Evolutionary conservation across 257 asterid species (phyloP), one percentile per base, ranked within the genome.

Genomic region (Solanum megistacrolobum): DNA sequence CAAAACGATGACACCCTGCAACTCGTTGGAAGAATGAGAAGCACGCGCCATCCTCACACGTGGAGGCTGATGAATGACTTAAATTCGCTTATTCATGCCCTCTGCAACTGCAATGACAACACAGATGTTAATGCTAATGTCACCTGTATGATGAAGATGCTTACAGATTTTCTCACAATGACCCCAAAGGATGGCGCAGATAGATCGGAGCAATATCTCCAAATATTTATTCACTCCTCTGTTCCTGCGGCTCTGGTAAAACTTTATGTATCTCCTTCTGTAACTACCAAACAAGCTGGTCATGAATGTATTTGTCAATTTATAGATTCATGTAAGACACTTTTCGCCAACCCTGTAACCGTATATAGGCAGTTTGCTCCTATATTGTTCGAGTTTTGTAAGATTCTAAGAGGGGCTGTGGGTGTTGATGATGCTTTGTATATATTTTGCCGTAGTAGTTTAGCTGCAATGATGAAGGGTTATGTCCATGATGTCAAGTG

Each of bases 31-130:
- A 93, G 98, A 1, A 90, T 97, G 98, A 89, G 98, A 88, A 95
- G 98, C 91, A 94, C 97, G 0, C 92, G 71, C 0, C 94, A 97
- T 72, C 99, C 99, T 1, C 90, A 88, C 66, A 95, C 99, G 1
- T 96, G 98, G 98, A 94, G 92, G 89, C 91, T 92, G 46, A 89
- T 97, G 65, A 89, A 92, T 83, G 95, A 90, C 4, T 89, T 96
- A 27, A 90, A 95, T 12, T 90, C 94, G 0, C 25, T 85, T 60
- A 86, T 95, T 27, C 87, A 92, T 21, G 65, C 68, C 83, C 91
- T 92, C 11, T 91, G 66, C 90, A 92, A 92, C 88, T 89, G 89
- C 88, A 82, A 91, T 46, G 11, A 52, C 7, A 38, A 18, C 9
- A 12, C 6, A 18, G 18, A 65, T 74, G 89, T 5, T 75, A 35